Percentiles rank a stretch among this genome's conserved stretches.
Evolutionary conservation across 495 filamentous ascomycete genomes (phyloP).

Genomic region (Bombardia bombarda): DNA sequence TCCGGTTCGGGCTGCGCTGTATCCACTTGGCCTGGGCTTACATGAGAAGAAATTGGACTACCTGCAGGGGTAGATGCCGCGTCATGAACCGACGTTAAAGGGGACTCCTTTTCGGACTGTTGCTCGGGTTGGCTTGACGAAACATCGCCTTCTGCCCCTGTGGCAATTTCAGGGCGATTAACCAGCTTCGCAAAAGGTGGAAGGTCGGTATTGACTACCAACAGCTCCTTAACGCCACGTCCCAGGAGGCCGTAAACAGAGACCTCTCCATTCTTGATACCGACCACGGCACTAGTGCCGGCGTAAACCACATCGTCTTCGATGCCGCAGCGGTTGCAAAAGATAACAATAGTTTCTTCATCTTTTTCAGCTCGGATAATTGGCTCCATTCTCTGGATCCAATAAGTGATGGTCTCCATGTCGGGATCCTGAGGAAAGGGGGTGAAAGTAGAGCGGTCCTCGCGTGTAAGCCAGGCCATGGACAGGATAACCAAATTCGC

Average conservation of each 20-base stretch:
- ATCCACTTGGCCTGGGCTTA: background rate
- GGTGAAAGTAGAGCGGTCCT: conserved; percentile 39
- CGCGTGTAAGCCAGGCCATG: conserved; percentile 80
- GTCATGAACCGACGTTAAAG: background rate
- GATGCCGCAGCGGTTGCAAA: conserved; percentile 73
- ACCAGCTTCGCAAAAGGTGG: conserved; percentile 22
- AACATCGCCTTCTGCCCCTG: background rate
- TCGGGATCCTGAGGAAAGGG: conserved; percentile 53
- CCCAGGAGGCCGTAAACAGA: conserved; percentile 59
- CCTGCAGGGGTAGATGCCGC: background rate
- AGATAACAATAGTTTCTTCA: conserved; percentile 66
- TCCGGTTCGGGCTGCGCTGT: background rate
- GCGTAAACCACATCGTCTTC: conserved; percentile 70
- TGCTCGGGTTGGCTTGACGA: background rate
- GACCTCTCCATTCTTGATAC: conserved; percentile 60
- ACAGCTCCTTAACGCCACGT: conserved; percentile 53
- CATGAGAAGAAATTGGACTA: background rate
- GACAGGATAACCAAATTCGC: conserved; percentile 70
- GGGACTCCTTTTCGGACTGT: background rate
- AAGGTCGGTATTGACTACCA: conserved; percentile 54
- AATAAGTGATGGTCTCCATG: conserved; percentile 76
- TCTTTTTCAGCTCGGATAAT: conserved; percentile 50
- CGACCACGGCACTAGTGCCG: conserved; percentile 79
- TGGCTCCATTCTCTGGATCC: conserved; percentile 72
- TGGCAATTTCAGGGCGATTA: conserved; percentile 7